Evolutionary conservation across 306 rosid genomes (phyloP).

Genomic region (Gleditsia sinensis): DNA sequence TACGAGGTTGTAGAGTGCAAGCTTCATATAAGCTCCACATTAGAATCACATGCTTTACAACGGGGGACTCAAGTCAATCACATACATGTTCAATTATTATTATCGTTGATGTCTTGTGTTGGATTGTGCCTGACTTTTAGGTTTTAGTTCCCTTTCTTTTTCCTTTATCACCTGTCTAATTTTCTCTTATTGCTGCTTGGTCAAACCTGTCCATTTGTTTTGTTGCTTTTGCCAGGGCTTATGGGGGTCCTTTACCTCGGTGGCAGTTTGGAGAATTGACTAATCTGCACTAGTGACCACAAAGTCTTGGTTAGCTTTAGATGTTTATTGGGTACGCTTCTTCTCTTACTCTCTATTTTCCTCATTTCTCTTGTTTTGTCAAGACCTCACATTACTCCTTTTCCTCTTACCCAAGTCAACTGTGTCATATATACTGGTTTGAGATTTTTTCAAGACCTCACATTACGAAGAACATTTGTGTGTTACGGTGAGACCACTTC

Average conservation of each 20-base stretch:
- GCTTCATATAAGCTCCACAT: too few species aligned
- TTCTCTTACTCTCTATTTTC: too few species aligned
- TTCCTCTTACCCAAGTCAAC: too few species aligned
- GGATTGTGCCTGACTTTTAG: neutral
- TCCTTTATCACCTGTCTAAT: neutral
- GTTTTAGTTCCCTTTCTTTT: neutral
- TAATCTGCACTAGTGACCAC: too few species aligned
- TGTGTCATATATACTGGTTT: constrained; percentile 65
- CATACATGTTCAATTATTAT: neutral
- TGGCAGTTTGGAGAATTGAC: neutral
- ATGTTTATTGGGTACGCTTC: neutral
- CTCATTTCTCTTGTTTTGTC: too few species aligned
- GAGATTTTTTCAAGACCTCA: constrained; percentile 89
- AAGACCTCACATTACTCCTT: too few species aligned
- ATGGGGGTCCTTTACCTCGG: neutral
- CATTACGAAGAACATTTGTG: constrained; percentile 87
- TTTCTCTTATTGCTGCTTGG: neutral
- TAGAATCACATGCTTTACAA: too few species aligned
- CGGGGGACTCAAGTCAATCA: too few species aligned
- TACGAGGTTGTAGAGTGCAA: too few species aligned
- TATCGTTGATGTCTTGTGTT: neutral
- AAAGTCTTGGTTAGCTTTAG: neutral
- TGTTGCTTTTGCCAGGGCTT: neutral
- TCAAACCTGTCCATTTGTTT: neutral
- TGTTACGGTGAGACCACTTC: constrained; percentile 68